These are phyloP conservation scores for Grosmannia serpens DNA, from an alignment of 2,329 filamentous ascomycete genomes.

Conservation along the genomic window DNA sequence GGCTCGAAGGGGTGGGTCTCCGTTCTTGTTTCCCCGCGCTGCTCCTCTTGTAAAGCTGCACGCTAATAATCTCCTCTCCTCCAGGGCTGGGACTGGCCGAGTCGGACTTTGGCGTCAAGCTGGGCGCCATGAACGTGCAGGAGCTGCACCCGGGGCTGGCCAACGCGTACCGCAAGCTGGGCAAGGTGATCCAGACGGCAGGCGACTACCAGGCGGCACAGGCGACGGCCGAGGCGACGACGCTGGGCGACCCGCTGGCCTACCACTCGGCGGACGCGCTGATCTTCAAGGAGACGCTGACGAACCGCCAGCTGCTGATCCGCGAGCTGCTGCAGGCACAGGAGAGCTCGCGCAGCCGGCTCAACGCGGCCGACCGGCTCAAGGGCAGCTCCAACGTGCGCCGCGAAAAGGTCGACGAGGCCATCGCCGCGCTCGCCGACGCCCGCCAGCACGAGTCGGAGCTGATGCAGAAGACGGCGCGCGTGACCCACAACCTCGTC, in stretches of 20 bases:
- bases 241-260: slow-evolving; percentile 82
- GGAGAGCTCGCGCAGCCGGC: slow-evolving; percentile 68
- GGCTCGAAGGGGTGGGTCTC: slow-evolving; percentile 61
- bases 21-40: not conserved
- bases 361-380: slow-evolving; percentile 76
- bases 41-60: not conserved
- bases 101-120: slow-evolving; percentile 84
- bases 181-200: slow-evolving; percentile 83
- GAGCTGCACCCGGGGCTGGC: slow-evolving; percentile 81
- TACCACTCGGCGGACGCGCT: slow-evolving; percentile 95
- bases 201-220: slow-evolving; percentile 95
- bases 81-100: slow-evolving; percentile 85
- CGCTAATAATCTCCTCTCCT: not conserved
- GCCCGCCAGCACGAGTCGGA: slow-evolving; percentile 72
- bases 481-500: slow-evolving; percentile 80
- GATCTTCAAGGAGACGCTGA: slow-evolving; percentile 95
- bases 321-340: slow-evolving; percentile 89
- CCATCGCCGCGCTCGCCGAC: slow-evolving; percentile 82
- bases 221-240: slow-evolving; percentile 91
- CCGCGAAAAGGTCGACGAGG: slow-evolving; percentile 93
- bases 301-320: slow-evolving; percentile 91
- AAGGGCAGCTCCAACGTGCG: slow-evolving; percentile 80
- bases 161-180: slow-evolving; percentile 88
- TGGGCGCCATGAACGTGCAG: slow-evolving; percentile 76
- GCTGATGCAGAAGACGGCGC: slow-evolving; percentile 72